phyloP scores from a whole-genome alignment of 768 basidiomycete genomes.

The Suillus plorans region DNA sequence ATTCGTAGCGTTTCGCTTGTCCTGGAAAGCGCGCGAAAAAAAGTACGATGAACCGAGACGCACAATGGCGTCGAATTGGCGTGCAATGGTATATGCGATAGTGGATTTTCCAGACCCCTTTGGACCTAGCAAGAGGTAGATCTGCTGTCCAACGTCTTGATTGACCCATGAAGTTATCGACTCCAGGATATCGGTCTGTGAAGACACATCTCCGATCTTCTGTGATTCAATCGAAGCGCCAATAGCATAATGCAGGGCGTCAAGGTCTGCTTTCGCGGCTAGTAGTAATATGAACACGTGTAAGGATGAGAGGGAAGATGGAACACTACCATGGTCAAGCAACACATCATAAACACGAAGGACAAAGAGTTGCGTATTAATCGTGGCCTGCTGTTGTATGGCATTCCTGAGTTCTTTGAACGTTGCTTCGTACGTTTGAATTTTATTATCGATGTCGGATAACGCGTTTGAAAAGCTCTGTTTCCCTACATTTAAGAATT shows the following conservation, averaged over 20 bases:
- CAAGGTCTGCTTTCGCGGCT: slow-evolving; percentile 15
- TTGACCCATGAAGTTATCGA: slow-evolving; percentile 20
- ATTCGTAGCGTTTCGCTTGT: slow-evolving; percentile 20
- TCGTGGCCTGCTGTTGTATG: slow-evolving; percentile 1
- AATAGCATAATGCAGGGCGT: slow-evolving; percentile 17
- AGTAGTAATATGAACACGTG: neutral
- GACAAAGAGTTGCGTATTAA: slow-evolving; percentile 1
- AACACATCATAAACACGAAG: slow-evolving; percentile 1
- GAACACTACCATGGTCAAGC: neutral
- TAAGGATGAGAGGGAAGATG: neutral
- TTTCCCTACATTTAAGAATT: neutral
- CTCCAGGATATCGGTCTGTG: slow-evolving; percentile 13
- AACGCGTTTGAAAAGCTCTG: neutral
- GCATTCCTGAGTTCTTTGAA: slow-evolving; percentile 6
- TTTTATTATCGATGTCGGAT: slow-evolving; percentile 4
- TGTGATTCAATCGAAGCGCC: slow-evolving; percentile 25
- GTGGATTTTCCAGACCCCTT: slow-evolving; percentile 33
- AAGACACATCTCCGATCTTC: slow-evolving; percentile 11
- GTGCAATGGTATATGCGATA: slow-evolving; percentile 31
- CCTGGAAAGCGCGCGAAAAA: slow-evolving; percentile 20
- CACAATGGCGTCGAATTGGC: slow-evolving; percentile 21
- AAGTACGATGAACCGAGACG: slow-evolving; percentile 34
- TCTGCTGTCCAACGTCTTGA: slow-evolving; percentile 13
- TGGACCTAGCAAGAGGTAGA: slow-evolving; percentile 29
- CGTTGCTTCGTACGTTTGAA: neutral